Evolutionary conservation across 2,329 filamentous ascomycete species (phyloP).

Genomic region (Hyphodiscus sp.): DNA sequence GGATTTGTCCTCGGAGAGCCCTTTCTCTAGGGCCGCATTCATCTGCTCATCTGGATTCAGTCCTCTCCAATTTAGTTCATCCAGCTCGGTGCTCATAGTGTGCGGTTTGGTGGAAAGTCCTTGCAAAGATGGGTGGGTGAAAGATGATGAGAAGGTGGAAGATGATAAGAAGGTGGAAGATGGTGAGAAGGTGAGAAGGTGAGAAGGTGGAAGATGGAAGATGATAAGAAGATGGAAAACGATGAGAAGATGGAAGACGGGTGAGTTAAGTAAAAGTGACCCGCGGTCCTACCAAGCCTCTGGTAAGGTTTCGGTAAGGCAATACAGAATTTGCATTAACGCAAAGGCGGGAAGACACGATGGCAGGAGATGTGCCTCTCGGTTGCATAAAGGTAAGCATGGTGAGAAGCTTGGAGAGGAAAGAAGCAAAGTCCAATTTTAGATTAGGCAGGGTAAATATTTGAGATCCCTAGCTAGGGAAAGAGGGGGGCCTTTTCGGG

Average conservation of each 20-base stretch:
- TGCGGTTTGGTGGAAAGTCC: not conserved
- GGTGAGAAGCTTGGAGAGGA: too few species aligned
- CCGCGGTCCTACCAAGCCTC: constrained; percentile 1
- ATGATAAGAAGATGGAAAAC: too few species aligned
- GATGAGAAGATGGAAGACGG: too few species aligned
- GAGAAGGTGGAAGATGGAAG: constrained; percentile 3
- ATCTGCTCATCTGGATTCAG: constrained; percentile 5
- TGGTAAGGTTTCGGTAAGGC: not conserved
- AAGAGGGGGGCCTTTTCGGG: constrained; percentile 13
- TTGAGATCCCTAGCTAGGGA: constrained; percentile 10
- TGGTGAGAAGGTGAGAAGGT: constrained; percentile 4
- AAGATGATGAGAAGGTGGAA: too few species aligned
- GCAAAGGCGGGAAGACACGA: too few species aligned
- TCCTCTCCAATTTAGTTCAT: constrained; percentile 4
- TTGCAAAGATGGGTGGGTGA: not conserved
- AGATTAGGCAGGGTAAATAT: constrained; percentile 18
- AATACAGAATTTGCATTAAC: too few species aligned
- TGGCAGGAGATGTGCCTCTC: too few species aligned
- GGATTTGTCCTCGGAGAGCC: constrained; percentile 12
- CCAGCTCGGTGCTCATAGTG: constrained; percentile 2
- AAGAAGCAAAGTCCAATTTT: not conserved
- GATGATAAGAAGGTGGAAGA: not conserved
- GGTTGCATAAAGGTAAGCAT: too few species aligned
- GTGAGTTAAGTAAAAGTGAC: constrained; percentile 1
- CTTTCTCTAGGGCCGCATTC: constrained; percentile 1